Evolutionary conservation across 257 asterid genomes (phyloP), one percentile per base, ranked within the genome.

Genomic region (Solanum megistacrolobum): DNA sequence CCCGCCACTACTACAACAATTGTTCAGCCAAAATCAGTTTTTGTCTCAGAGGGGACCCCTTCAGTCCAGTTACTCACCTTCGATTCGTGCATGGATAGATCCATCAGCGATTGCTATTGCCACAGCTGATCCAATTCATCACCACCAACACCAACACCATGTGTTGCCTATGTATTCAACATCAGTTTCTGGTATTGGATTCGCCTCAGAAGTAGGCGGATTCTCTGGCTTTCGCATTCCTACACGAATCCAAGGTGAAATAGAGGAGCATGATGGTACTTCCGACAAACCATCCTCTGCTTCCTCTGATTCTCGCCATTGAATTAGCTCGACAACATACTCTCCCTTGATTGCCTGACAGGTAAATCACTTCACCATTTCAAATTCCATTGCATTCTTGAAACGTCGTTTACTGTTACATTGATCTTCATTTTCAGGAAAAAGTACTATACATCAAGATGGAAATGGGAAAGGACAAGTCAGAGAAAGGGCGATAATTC

Each of bases 41-140:
- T 90, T 90, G 89, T 84, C 96, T 90, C 99, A 95, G 98, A 95
- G 99, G 99, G 99, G 99, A 97, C 97, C 99, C 99, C 99, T 97
- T 97, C 99, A 97, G 99, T 97, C 99, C 99, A 97, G 96, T 96
- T 92, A 91, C 94, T 87, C 99, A 91, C 96, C 99, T 95, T 95
- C 99, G 81, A 27, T 94, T 94, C 98, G 99, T 94, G 99, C 99
- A 91, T 95, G 98, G 98, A 92, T 95, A 91, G 99, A 97, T 88
- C 96, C 97, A 20, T 84, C 96, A 20, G 90, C 93, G 20, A 89
- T 90, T 3, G 87, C 93, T 29, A 88, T 93, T 34, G 86, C 96
- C 84, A 62, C 91, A 55, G 87, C 92, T 68, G 98, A 95, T 89
- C 95, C 92, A 76, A 74, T 72, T 87, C 91, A 85, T 4, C 94